A percentile compares a stretch with the other conserved stretches of the same genome.
These are phyloP conservation scores for Planoprotostelium fungivorum DNA, from an alignment of 78 protist genomes.

Conservation along the genomic window DNA sequence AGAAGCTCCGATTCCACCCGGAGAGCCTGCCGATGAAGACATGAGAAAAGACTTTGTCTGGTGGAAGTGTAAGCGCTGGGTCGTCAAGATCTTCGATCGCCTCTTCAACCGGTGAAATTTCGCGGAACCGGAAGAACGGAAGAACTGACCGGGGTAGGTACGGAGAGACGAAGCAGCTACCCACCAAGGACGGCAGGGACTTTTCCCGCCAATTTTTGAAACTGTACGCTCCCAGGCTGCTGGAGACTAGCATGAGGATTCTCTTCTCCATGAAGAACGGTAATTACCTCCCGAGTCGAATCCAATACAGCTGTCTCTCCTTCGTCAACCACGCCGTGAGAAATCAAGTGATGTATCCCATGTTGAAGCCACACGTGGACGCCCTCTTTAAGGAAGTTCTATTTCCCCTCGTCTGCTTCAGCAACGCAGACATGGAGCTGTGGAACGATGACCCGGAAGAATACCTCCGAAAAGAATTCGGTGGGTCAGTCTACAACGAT, in stretches of 20 bases:
- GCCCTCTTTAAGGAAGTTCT: constrained; percentile 13
- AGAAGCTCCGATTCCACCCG: background rate
- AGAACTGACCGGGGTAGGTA: background rate
- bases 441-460: constrained; percentile 72
- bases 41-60: background rate
- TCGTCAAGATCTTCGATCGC: background rate
- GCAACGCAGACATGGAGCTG: constrained; percentile 60
- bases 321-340: background rate
- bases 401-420: constrained; percentile 54
- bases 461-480: constrained; percentile 49
- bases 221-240: background rate
- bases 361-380: constrained; percentile 21
- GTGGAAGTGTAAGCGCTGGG: background rate
- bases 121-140: background rate
- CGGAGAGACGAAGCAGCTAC: background rate
- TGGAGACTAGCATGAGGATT: background rate
- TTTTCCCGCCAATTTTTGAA: background rate
- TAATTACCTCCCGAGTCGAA: background rate
- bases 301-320: background rate
- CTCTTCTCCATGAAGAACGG: background rate
- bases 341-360: background rate
- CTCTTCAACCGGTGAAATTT: background rate
- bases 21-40: background rate
- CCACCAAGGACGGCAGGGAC: background rate
- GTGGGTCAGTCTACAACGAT: background rate